Conservation (phyloP, 179 eudicot genomes). For the Drosera spatulata region DNA sequence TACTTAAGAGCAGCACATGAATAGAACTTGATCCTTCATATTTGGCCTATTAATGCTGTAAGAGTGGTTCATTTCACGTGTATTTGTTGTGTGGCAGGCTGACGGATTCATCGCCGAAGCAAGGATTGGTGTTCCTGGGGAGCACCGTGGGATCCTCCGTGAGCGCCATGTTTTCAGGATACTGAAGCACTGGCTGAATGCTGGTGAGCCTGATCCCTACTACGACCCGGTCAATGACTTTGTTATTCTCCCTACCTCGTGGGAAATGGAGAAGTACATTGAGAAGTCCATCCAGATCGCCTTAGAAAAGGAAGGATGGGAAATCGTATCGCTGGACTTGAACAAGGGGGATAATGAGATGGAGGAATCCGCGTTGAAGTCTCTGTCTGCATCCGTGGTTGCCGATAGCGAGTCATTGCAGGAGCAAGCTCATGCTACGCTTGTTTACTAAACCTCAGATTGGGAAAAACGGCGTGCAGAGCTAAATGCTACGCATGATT, state of each 20-base stretch:
- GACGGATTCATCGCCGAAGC: conserved; percentile 94
- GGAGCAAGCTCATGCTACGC: conserved; percentile 36
- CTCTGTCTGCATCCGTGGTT: conserved; percentile 17
- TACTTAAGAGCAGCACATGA: no score
- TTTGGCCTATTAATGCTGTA: no score
- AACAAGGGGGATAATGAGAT: conserved; percentile 9
- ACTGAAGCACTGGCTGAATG: conserved; percentile 75
- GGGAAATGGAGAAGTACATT: conserved; percentile 47
- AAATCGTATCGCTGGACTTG: conserved; percentile 29
- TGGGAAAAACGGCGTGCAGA: conserved; percentile 38
- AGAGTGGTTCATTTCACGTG: neutral
- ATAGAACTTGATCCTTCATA: no score
- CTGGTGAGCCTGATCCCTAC: conserved; percentile 80
- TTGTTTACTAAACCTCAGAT: conserved; percentile 23
- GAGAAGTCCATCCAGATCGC: conserved; percentile 35
- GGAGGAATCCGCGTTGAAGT: conserved; percentile 19
- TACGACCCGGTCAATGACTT: conserved; percentile 90
- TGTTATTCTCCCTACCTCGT: conserved; percentile 75
- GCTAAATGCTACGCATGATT: conserved; percentile 30
- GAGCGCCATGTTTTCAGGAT: conserved; percentile 79
- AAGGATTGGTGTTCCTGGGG: conserved; percentile 90
- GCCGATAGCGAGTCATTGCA: conserved; percentile 13
- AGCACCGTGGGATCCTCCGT: conserved; percentile 81
- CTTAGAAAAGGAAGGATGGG: conserved; percentile 76
- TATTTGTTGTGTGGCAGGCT: conserved; percentile 37